Evolutionary conservation across 192 early-diverging fungal species (phyloP), one percentile per base, ranked within the genome.

Genomic region (Chytriomyces sp.): DNA sequence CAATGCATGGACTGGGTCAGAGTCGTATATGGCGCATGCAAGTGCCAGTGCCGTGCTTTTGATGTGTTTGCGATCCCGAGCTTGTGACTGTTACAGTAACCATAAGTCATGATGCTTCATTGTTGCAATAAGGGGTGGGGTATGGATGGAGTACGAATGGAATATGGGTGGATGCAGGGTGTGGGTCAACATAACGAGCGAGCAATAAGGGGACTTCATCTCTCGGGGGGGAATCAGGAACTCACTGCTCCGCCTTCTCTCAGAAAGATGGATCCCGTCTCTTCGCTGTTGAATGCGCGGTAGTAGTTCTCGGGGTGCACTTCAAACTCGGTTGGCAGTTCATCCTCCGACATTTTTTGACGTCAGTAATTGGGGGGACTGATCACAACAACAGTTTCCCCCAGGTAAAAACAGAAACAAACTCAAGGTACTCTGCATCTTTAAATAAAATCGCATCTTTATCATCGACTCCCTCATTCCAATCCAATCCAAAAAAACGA

Each of bases 281-380:
- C 35, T 0, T 35, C 35, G 35, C 35, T 35, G 53, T n/a, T 57
- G 53, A 13, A n/a, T 20, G 53, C 20, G 53, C 53, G 53, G 53
- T 57, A 57, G 53, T 57, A 57, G 16, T n/a, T 57, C 53, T 57
- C 53, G 53, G 53, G 53, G 5, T 57, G 53, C 53, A 57, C 53
- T 20, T 57, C 53, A 57, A 57, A 57, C 53, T 57, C 53, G 20
- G 53, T 57, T 3, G 53, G 53, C 53, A 57, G 53, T 35, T 60
- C 57, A 60, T 60, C 23, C 57, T 23, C 23, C 57, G 23, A 60
- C 57, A 60, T 60, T 60, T n/a, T 60, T 23, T 23, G 57, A 18
- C 57, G 16, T 60, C 5, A 4, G 16, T 1, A 23, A 18, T n/a
- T 60, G 57, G 16, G 18, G 57, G 16, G 18, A 60, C 57, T 23